A percentile compares a stretch with the other conserved stretches of the same genome.
phyloP scores from a whole-genome alignment of 495 filamentous ascomycete genomes.

The Aspergillus panamensis region DNA sequence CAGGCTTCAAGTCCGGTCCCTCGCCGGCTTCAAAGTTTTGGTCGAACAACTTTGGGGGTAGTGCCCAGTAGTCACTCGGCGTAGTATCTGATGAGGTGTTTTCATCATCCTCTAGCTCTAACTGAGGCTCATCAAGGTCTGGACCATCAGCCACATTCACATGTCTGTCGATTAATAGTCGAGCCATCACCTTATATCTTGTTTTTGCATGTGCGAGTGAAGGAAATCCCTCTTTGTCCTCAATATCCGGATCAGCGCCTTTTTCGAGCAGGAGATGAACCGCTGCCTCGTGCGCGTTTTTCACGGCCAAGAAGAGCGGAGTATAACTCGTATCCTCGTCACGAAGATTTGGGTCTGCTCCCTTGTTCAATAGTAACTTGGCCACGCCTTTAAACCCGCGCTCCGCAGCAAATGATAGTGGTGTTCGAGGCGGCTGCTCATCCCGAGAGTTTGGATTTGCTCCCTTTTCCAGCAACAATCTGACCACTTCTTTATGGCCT shows the following conservation, averaged over 20 bases:
- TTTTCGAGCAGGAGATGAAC: not conserved
- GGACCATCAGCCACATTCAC: too few species aligned
- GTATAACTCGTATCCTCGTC: not conserved
- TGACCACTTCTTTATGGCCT: not conserved
- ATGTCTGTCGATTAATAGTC: not conserved
- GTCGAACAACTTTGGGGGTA: not conserved
- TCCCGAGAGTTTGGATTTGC: not conserved
- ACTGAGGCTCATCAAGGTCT: too few species aligned
- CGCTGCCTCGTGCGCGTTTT: not conserved
- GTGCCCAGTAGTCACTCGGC: not conserved
- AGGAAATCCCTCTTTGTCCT: not conserved
- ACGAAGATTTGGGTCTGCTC: too few species aligned
- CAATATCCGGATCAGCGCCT: not conserved
- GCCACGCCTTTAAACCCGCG: too few species aligned
- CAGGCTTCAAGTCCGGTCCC: not conserved
- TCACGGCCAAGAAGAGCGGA: not conserved
- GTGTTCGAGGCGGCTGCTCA: not conserved
- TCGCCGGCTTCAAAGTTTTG: not conserved
- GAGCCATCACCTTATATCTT: not conserved
- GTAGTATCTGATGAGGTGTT: not conserved
- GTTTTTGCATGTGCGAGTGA: not conserved
- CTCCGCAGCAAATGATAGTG: too few species aligned
- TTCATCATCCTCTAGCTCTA: too few species aligned
- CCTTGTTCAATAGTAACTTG: too few species aligned
- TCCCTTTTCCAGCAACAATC: not conserved